phyloP scores from a whole-genome alignment of 192 early-diverging fungal species.

The Pilaira anomala region DNA sequence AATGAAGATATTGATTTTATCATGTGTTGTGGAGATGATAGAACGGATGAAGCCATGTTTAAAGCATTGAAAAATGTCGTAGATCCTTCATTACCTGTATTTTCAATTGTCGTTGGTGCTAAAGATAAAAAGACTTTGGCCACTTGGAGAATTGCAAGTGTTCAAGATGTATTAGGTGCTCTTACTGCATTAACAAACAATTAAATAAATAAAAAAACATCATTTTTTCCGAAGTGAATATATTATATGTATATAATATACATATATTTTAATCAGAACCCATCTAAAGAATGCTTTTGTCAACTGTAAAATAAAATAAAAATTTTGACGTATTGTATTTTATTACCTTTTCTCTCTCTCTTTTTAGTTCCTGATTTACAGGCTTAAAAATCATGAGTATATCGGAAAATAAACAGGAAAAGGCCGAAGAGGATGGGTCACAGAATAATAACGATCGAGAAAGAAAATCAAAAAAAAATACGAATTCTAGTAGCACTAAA shows the following conservation, averaged over 20 bases:
- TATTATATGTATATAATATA: too few species aligned
- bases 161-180: slow-evolving; percentile 60
- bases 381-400: not conserved
- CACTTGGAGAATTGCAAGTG: slow-evolving; percentile 72
- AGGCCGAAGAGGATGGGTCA: not conserved
- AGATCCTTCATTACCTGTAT: slow-evolving; percentile 21
- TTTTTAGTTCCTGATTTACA: too few species aligned
- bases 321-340: too few species aligned
- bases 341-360: too few species aligned
- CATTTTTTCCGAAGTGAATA: too few species aligned
- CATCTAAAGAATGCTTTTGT: too few species aligned
- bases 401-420: not conserved
- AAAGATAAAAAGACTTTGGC: slow-evolving; percentile 87
- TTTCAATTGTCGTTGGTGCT: slow-evolving; percentile 79
- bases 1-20: slow-evolving; percentile 82
- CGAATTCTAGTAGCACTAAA: too few species aligned
- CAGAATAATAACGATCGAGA: not conserved
- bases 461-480: too few species aligned
- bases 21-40: slow-evolving; percentile 94
- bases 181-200: slow-evolving; percentile 4
- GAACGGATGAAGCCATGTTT: slow-evolving; percentile 99
- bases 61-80: slow-evolving; percentile 17
- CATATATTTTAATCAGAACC: too few species aligned
- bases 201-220: too few species aligned
- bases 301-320: too few species aligned